Base-by-base conservation (phyloP, 2,329 filamentous ascomycete species). In the Septoria petroselini region DNA sequence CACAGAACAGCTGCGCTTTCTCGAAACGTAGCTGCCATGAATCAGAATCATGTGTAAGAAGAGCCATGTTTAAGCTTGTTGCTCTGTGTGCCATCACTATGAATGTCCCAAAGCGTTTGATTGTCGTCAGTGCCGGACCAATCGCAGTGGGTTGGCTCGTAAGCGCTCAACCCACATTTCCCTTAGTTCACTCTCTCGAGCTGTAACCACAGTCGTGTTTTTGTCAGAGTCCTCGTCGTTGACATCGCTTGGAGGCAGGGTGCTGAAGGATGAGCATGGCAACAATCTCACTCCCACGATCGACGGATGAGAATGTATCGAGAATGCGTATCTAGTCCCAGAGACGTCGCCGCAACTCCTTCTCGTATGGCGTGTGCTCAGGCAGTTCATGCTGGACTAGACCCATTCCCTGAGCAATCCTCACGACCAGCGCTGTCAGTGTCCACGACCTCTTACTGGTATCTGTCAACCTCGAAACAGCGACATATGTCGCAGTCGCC, bases 161-260 rank as follows among this genome's bases (percentile, higher is more conserved):
- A n/a, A n/a, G n/a, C n/a, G n/a, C 23, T 27, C 23, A 5, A 27
- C 23, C 9, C 23, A 54, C 58, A 63, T 62, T 12, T 66, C 64
- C 7, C 66, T 67, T 6, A 61, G 41, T 12, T 53, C 53, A n/a
- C 38, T 44, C 25, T 58, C 49, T 17, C 61, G 50, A n/a, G 39
- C 25, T 2, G 52, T 41, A 9, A 64, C 57, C 1, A 14, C 23
- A 9, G 55, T 53, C 7, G 59, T 59, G 11, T 35, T 14, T 38
- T 60, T 57, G 43, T 59, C 57, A 35, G 66, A 63, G 31, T 66
- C 61, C 1, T 52, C 55, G 43, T 69, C 67, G 34, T 68, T 65
- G 11, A 62, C 59, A 33, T 67, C 63, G 25, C 50, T 55, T 7
- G 66, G 65, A 1, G 60, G 31, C 8, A 46, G 55, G 2, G 59